Evolutionary conservation across 805 yeast genomes (phyloP), one percentile per base, ranked within the genome.

Genomic region (Kuraishia borneana): DNA sequence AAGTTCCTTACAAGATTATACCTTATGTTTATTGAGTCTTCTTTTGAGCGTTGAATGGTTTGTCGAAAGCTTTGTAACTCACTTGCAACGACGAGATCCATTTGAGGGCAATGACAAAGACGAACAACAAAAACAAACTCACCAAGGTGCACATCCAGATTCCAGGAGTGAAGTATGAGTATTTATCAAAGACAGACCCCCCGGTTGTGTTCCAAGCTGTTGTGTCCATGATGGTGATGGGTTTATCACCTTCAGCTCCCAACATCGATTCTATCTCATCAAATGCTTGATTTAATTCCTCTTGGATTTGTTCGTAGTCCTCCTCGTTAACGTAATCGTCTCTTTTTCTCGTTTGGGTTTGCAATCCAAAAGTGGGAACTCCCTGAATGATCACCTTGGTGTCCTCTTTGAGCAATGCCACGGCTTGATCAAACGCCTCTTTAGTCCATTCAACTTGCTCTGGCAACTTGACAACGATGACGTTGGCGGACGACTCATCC

Each of bases 1-100:
- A 57, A 42, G 98, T 92, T 21, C 96, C 95, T 12, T 89, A 80
- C 56, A 81, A 85, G 53, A 87, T 92, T 41, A 69, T 92, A 42
- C 98, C 98, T 4, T 87, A 77, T 47, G 58, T 92, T 5, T 89
- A 87, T 54, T 88, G 58, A 54, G 47, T 45, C 51, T 73, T 75
- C 54, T 66, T 70, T 41, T 63, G 68, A 37, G 56, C 63, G 42
- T 64, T 70, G 33, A 70, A 62, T 37, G 70, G 78, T 58, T 76
- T 83, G 39, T 84, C 94, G 48, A 87, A 78, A 10, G 95, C 77
- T 43, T 74, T 74, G 63, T 87, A 85, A 48, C 89, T 72, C 45
- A 87, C 81, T 50, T 81, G 77, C 43, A 87, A 56, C 16, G 78
- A 63, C 18, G 73, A 51, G 32, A 84, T 60, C 92, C 95, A 84